phyloP scores from a whole-genome alignment of 352 stramenopile species.

The Globisporangium cylindrosporum region DNA sequence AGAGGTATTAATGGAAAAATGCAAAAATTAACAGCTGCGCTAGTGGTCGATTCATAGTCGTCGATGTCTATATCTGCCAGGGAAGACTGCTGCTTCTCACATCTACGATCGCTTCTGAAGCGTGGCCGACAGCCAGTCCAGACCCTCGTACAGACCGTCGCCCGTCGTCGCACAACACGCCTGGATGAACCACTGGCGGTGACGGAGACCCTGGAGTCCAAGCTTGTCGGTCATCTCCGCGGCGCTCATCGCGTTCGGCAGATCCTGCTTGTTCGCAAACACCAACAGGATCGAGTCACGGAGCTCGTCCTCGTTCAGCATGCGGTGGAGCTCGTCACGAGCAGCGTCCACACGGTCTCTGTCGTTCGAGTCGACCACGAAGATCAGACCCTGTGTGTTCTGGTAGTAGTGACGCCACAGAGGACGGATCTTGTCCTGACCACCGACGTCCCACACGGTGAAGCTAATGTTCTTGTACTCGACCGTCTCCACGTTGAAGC shows the following conservation, averaged over 20 bases:
- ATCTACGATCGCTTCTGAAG: slow-evolving; percentile 55
- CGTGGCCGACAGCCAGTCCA: slow-evolving; percentile 96
- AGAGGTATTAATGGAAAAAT: too few species aligned
- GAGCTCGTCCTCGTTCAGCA: slow-evolving; percentile 98
- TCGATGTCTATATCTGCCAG: too few species aligned
- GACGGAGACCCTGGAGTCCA: slow-evolving; percentile 94
- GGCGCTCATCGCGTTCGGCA: slow-evolving; percentile 97
- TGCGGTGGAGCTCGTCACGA: slow-evolving; percentile 96
- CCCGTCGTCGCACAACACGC: slow-evolving; percentile 98
- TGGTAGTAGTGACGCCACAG: slow-evolving; percentile 99
- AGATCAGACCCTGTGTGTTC: slow-evolving; percentile 99
- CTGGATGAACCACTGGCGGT: slow-evolving; percentile 99
- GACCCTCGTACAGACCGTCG: slow-evolving; percentile 98
- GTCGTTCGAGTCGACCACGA: slow-evolving; percentile 99
- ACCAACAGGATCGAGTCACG: slow-evolving; percentile 96
- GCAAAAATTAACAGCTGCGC: too few species aligned
- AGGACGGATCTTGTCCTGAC: slow-evolving; percentile 98
- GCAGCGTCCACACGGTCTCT: slow-evolving; percentile 92
- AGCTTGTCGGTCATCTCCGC: slow-evolving; percentile 99
- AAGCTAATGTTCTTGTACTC: slow-evolving; percentile 99
- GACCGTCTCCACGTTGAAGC: slow-evolving; percentile 99
- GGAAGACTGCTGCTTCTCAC: too few species aligned
- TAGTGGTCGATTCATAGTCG: too few species aligned
- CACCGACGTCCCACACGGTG: slow-evolving; percentile 99
- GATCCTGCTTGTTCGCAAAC: slow-evolving; percentile 99